Evolutionary conservation across 148 eudicot genomes (phyloP).

Genomic region (Mesembryanthemum crystallinum): DNA sequence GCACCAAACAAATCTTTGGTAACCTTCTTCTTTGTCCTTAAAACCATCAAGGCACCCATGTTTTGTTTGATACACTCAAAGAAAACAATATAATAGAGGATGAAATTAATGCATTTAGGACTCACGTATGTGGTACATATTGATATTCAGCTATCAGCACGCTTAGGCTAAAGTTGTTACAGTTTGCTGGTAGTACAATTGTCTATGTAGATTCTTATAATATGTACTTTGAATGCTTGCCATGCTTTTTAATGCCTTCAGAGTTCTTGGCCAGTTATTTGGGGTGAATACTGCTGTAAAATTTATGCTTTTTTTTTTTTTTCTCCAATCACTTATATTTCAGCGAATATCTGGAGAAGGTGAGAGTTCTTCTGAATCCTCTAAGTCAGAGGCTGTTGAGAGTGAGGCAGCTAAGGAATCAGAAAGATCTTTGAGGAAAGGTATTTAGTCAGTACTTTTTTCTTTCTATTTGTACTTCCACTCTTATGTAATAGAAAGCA

Average conservation of each 20-base stretch:
- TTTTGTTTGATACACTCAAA: too few species aligned
- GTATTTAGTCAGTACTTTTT: slow-evolving; percentile 27
- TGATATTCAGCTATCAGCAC: background rate
- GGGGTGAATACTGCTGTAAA: background rate
- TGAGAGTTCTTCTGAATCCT: slow-evolving; percentile 66
- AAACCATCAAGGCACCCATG: too few species aligned
- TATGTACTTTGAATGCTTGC: background rate
- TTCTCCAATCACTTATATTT: slow-evolving; percentile 18
- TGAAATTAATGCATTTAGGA: too few species aligned
- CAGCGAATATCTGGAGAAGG: slow-evolving; percentile 72
- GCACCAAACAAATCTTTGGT: background rate
- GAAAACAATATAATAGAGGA: too few species aligned
- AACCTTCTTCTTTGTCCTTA: background rate
- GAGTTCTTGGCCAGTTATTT: background rate
- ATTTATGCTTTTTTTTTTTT: background rate
- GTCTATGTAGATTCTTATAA: background rate
- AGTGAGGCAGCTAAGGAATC: slow-evolving; percentile 43
- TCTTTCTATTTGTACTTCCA: background rate
- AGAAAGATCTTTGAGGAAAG: slow-evolving; percentile 59
- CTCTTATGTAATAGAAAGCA: background rate
- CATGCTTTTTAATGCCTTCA: background rate
- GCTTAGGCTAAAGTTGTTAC: background rate
- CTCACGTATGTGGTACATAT: background rate
- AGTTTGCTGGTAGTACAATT: background rate
- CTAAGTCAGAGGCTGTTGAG: slow-evolving; percentile 48